Evolutionary conservation across 2,329 filamentous ascomycete species (phyloP), one percentile per base, ranked within the genome.

Genomic region (Verticillium nonalfalfae): DNA sequence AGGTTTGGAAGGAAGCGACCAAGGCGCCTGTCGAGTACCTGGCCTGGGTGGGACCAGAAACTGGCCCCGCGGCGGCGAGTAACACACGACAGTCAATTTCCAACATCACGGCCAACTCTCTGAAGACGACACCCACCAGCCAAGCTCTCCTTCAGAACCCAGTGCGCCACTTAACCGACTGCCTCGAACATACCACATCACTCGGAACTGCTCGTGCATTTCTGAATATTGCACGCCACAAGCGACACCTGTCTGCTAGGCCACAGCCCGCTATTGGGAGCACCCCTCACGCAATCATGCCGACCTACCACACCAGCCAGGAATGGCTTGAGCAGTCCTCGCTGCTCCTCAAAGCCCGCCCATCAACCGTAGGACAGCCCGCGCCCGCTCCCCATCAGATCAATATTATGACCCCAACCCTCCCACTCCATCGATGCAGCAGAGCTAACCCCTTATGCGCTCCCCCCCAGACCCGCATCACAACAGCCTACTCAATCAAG

Each of bases 251-350:
- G 26, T 31, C 26, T 31, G 26, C 26, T 31, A 31, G 4, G 26
- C 4, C 26, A 31, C 26, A 31, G 26, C 26, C 26, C 50, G 45
- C n/a, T 26, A 50, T n/a, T 36, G 40, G 36, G 18, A 36, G 33
- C 14, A 18, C 33, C 31, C 7, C 11, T 11, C 18, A 40, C n/a
- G 31, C 69, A 78, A 31, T 68, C 61, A 97, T 97, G 93, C 89
- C 90, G 2, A 87, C 90, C 74, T 87, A 96, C 73, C 79, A 84
- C 59, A 93, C 91, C 62, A 90, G 90, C 75, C 89, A 96, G 76
- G 89, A 93, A 78, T 99, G 93, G 90, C 90, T 97, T 67, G 87
- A 90, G 69, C 90, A 97, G 76, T 97, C 94, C 14, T 81, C 87
- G 18, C 86, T 93, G 63, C 87, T 99, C 62, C 81, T 99, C 60